Evolutionary conservation across 306 rosid species (phyloP).

Genomic region (Glycyrrhiza uralensis): DNA sequence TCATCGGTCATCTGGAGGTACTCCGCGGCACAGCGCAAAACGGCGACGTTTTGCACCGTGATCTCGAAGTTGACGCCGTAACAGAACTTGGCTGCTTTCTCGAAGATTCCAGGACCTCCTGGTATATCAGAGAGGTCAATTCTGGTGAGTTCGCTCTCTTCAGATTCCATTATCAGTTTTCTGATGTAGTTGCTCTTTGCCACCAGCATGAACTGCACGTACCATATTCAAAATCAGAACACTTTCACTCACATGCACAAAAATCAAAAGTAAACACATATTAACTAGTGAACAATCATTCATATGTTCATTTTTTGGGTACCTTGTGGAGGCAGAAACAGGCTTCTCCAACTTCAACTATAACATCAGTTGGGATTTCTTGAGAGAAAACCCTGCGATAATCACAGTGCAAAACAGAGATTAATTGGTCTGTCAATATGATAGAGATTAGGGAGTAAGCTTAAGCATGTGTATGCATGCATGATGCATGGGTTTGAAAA

Average conservation of each 20-base stretch:
- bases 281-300: background rate
- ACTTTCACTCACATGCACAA: background rate
- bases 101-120: slow-evolving; percentile 80
- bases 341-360: slow-evolving; percentile 71
- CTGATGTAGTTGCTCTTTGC: slow-evolving; percentile 84
- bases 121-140: slow-evolving; percentile 67
- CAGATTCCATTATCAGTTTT: slow-evolving; percentile 60
- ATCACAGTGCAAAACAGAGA: background rate
- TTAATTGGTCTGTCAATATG: background rate
- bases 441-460: background rate
- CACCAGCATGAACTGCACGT: slow-evolving; percentile 72
- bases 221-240: background rate
- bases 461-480: background rate
- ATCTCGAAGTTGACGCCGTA: slow-evolving; percentile 92
- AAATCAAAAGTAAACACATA: background rate
- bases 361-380: slow-evolving; percentile 70
- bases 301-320: background rate
- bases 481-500: slow-evolving; percentile 13
- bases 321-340: slow-evolving; percentile 75
- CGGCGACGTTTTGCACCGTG: slow-evolving; percentile 65
- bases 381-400: slow-evolving; percentile 73
- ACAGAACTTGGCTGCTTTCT: slow-evolving; percentile 89
- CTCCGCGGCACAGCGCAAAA: slow-evolving; percentile 77
- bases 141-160: slow-evolving; percentile 55
- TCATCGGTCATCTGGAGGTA: slow-evolving; percentile 77